Conservation (phyloP, 2,329 filamentous ascomycete genomes). For the Fusarium compactum region DNA sequence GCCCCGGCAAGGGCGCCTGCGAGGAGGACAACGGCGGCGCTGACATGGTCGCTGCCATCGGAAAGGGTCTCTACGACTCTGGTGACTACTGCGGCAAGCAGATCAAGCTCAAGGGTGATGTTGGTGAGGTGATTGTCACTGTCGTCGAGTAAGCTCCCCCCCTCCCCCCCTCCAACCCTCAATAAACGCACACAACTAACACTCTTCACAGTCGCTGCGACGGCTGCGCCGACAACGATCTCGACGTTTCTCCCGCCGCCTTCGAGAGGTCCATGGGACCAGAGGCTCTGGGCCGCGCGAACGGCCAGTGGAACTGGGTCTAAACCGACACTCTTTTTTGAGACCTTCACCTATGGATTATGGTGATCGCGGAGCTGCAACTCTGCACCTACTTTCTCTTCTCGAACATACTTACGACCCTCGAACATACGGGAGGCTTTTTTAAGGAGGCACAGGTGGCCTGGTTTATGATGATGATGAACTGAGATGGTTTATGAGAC, state of each 20-base stretch:
- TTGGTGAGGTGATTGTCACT: slow-evolving; percentile 65
- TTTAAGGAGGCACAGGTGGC: slow-evolving; percentile 21
- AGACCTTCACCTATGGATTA: background rate
- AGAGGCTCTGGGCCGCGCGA: slow-evolving; percentile 35
- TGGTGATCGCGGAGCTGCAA: background rate
- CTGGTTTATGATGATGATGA: slow-evolving; percentile 22
- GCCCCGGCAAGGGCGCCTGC: slow-evolving; percentile 75
- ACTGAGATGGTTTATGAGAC: slow-evolving; percentile 13
- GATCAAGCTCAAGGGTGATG: slow-evolving; percentile 69
- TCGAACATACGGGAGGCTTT: slow-evolving; percentile 25
- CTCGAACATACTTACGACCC: slow-evolving; percentile 21
- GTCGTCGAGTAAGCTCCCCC: slow-evolving; percentile 67
- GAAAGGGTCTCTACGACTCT: slow-evolving; percentile 74
- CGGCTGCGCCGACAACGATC: slow-evolving; percentile 59
- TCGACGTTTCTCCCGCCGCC: slow-evolving; percentile 62
- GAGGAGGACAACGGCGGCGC: slow-evolving; percentile 65
- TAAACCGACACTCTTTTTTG: slow-evolving; percentile 5
- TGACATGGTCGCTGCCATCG: slow-evolving; percentile 75
- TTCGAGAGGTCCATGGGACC: slow-evolving; percentile 60
- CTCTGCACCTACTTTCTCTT: slow-evolving; percentile 7
- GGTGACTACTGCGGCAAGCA: slow-evolving; percentile 69
- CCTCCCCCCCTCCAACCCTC: too few relatives aligned
- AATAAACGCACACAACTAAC: background rate
- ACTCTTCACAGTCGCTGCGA: slow-evolving; percentile 60
- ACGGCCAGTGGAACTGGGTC: slow-evolving; percentile 22